A percentile compares a stretch with the other conserved stretches of the same genome.
Conservation (phyloP, 2,329 filamentous ascomycete species). For the Penicillium verrucosum region DNA sequence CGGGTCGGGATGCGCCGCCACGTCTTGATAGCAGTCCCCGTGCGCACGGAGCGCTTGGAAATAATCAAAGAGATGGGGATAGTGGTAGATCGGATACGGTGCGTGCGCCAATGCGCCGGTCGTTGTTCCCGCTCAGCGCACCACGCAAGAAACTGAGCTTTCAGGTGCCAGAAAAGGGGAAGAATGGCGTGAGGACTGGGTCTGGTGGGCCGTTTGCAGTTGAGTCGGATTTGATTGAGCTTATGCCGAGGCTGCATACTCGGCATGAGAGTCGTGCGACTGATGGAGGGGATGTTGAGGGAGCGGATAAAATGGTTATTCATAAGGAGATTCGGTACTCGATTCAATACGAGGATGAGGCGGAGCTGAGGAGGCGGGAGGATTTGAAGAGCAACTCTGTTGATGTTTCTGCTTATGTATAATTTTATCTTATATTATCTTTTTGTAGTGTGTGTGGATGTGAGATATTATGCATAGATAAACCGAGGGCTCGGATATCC, state of each 20-base stretch:
- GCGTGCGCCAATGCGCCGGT: constrained; percentile 8
- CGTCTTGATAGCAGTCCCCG: neutral
- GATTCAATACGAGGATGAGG: constrained; percentile 28
- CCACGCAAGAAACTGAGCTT: neutral
- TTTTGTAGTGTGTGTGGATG: no score
- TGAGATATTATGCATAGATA: neutral
- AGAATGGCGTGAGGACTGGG: neutral
- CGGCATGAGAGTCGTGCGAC: constrained; percentile 7
- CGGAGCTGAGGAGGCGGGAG: constrained; percentile 7
- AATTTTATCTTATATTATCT: neutral
- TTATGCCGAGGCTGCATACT: constrained; percentile 13
- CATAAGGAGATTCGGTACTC: constrained; percentile 34
- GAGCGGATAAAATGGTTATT: constrained; percentile 31
- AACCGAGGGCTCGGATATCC: no score
- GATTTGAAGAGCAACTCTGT: constrained; percentile 7
- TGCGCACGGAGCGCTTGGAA: neutral
- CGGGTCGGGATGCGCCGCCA: neutral
- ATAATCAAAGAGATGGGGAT: neutral
- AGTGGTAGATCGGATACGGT: neutral
- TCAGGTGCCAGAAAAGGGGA: neutral
- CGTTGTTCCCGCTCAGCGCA: constrained; percentile 13
- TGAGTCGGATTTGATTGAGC: constrained; percentile 17
- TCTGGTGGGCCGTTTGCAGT: neutral
- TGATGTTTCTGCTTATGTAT: constrained; percentile 20
- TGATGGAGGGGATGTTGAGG: constrained; percentile 14